Evolutionary conservation across 371 early-diverging fungal species (phyloP), one percentile per base, ranked within the genome.

Genomic region (Mucor racemosus): DNA sequence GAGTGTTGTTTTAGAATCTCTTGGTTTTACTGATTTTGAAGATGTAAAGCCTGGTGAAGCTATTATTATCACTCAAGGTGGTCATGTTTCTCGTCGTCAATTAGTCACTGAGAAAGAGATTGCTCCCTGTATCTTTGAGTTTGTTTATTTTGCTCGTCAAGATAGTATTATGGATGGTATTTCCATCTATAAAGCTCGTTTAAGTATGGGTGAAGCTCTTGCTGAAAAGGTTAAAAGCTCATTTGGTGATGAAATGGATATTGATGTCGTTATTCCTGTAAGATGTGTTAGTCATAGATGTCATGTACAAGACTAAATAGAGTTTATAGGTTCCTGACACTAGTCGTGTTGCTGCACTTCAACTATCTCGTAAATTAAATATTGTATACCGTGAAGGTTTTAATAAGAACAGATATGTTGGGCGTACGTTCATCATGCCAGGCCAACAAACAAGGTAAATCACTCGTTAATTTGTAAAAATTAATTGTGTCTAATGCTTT

Each of bases 371-470:
- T 69, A 88, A 91, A 71, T 79, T 98, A 54, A 89, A 91, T 61
- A 90, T 93, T 57, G 78, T 87, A 34, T 98, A 95, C 76, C 94
- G 99, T 62, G 99, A 98, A 85, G 99, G 98, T 6, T 97, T 98
- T 77, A 95, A 97, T 82, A 97, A 97, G 88, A 98, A 98, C 87
- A 84, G 98, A 60, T 98, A 98, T 75, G 90, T 98, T 76, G 99
- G 98, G 8, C 88, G 99, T 66, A 97, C 99, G n/a, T 98, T 98
- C 73, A 98, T 98, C 71, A 98, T 98, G 99, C 98, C 99, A 11
- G 99, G 97, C 14, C 99, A 98, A 78, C 89, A 95, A 76, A 88
- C 34, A 21, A 86, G 48, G 48, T 48, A 48, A 42, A 19, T 19
- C 9, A 48, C 0, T 5, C 15, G 4, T 13, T 5, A 11, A 55